Conservation (phyloP, 1,284 basidiomycete species). For the Somion occarium region DNA sequence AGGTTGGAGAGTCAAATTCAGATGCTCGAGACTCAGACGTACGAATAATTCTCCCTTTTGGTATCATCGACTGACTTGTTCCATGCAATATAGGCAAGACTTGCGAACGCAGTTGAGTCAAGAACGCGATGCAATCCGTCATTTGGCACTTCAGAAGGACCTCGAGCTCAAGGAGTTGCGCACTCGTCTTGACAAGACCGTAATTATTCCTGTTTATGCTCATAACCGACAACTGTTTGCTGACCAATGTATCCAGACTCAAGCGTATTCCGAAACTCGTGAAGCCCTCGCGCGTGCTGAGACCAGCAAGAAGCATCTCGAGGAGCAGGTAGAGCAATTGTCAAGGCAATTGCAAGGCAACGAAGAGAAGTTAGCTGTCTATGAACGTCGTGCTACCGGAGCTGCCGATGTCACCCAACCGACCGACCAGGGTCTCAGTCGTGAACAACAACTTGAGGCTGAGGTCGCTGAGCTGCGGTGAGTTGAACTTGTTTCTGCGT, state of each 20-base stretch:
- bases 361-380: slow-evolving; percentile 82
- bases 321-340: slow-evolving; percentile 73
- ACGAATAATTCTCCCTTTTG: slow-evolving; percentile 27
- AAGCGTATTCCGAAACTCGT: slow-evolving; percentile 66
- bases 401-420: slow-evolving; percentile 26
- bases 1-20: slow-evolving; percentile 79
- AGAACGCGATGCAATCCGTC: slow-evolving; percentile 76
- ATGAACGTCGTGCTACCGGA: slow-evolving; percentile 62
- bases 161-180: slow-evolving; percentile 78
- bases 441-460: slow-evolving; percentile 77
- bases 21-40: slow-evolving; percentile 77
- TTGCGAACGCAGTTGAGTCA: slow-evolving; percentile 70
- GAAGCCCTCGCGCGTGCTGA: slow-evolving; percentile 73
- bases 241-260: slow-evolving; percentile 34
- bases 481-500: too few relatives aligned
- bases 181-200: slow-evolving; percentile 65
- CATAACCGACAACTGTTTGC: too few relatives aligned
- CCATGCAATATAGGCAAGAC: slow-evolving; percentile 55
- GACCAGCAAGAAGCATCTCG: slow-evolving; percentile 77
- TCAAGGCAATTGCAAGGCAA: slow-evolving; percentile 69
- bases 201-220: too few relatives aligned
- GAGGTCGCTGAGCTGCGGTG: slow-evolving; percentile 84
- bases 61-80: too few relatives aligned
- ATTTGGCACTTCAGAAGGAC: slow-evolving; percentile 72
- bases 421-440: slow-evolving; percentile 44